Percentiles rank a stretch among this genome's conserved stretches.
Evolutionary conservation across 768 basidiomycete genomes (phyloP).

Genomic region (Gyrodon lividus): DNA sequence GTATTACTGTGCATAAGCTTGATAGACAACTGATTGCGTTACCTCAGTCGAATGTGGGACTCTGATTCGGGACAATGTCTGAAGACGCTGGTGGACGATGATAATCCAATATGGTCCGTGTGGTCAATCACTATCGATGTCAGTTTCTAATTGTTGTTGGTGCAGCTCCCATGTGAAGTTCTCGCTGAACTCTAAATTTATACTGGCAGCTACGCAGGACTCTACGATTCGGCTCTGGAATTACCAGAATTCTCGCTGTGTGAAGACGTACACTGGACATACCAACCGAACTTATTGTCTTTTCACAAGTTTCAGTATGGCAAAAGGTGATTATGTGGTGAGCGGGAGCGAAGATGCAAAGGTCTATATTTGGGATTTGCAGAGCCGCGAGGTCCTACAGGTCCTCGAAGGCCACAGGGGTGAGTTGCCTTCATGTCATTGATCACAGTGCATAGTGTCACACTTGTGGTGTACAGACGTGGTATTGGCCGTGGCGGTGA

Average conservation of each 20-base stretch:
- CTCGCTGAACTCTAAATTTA: constrained; percentile 88
- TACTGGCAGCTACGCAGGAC: constrained; percentile 91
- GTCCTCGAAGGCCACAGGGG: constrained; percentile 79
- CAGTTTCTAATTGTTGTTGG: constrained; percentile 7
- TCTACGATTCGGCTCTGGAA: constrained; percentile 95
- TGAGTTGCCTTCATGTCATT: constrained; percentile 27
- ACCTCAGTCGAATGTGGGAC: constrained; percentile 92
- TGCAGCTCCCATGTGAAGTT: constrained; percentile 83
- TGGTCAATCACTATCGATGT: not conserved
- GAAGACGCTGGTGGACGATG: constrained; percentile 95
- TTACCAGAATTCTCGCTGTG: constrained; percentile 83
- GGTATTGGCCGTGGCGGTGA: constrained; percentile 76
- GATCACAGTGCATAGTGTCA: not conserved
- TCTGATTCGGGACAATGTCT: constrained; percentile 96
- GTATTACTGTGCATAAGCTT: constrained; percentile 24
- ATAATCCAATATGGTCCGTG: constrained; percentile 85
- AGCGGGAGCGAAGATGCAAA: constrained; percentile 91
- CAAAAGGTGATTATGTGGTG: constrained; percentile 65
- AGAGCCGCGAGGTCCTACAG: constrained; percentile 75
- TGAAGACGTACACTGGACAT: constrained; percentile 92
- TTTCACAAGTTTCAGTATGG: constrained; percentile 62
- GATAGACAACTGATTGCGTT: constrained; percentile 1
- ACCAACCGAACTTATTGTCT: constrained; percentile 83
- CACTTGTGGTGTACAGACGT: constrained; percentile 36
- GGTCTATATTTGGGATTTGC: constrained; percentile 87